phyloP scores from a whole-genome alignment of 352 stramenopile genomes.

The Phytophthora kernoviae region DNA sequence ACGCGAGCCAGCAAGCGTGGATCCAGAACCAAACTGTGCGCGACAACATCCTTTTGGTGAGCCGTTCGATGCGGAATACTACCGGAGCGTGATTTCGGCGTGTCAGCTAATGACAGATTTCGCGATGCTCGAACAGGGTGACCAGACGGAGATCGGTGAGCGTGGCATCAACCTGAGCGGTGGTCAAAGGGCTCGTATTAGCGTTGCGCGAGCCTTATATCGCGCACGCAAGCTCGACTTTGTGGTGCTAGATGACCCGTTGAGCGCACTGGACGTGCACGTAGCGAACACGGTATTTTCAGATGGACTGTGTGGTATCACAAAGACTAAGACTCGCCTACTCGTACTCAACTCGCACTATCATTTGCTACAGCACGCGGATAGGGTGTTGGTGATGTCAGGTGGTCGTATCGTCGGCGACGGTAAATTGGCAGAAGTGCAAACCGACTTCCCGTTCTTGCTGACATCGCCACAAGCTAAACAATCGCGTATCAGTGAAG shows the following conservation, averaged over 20 bases:
- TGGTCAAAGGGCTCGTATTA: conserved; percentile 75
- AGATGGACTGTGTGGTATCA: conserved; percentile 74
- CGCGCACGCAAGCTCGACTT: conserved; percentile 50
- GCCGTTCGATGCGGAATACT: conserved; percentile 35
- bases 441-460: conserved; percentile 33
- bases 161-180: conserved; percentile 82
- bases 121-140: conserved; percentile 73
- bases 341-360: conserved; percentile 94
- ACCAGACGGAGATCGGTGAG: conserved; percentile 93
- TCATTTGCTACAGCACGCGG: conserved; percentile 74
- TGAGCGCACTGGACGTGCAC: conserved; percentile 81
- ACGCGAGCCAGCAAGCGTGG: conserved; percentile 51
- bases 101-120: conserved; percentile 87
- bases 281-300: conserved; percentile 93
- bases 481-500: neutral
- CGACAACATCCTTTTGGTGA: conserved; percentile 61
- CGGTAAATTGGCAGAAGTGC: conserved; percentile 71
- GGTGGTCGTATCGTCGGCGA: conserved; percentile 81
- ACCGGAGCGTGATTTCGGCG: conserved; percentile 55
- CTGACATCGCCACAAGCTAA: neutral
- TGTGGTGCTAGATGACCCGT: conserved; percentile 61
- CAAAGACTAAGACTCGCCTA: conserved; percentile 72
- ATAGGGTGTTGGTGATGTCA: conserved; percentile 65
- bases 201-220: conserved; percentile 61
- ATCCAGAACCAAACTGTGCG: conserved; percentile 48